Conservation (phyloP, 768 basidiomycete species). For the Calocybe cyanea region DNA sequence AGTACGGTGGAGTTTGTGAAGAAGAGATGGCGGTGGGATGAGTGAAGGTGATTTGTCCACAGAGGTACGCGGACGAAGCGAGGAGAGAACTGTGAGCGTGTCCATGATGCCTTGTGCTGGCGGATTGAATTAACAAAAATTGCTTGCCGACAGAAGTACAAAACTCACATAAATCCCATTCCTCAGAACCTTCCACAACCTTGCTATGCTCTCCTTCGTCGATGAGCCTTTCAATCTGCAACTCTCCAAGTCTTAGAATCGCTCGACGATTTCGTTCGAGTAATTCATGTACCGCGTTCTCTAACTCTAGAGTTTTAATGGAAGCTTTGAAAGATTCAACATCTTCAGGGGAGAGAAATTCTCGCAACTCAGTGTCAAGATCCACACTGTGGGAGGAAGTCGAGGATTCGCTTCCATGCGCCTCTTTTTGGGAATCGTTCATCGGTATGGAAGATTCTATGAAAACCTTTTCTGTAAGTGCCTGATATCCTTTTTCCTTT, state of each 20-base stretch:
- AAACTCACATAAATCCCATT: conserved; percentile 75
- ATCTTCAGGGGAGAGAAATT: conserved; percentile 55
- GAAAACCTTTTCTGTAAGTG: conserved; percentile 22
- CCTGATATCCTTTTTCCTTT: conserved; percentile 24
- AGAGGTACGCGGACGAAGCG: conserved; percentile 62
- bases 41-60: conserved; percentile 52
- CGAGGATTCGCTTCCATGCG: background rate
- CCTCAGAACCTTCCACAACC: conserved; percentile 69
- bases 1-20: conserved; percentile 71
- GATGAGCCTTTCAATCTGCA: conserved; percentile 57
- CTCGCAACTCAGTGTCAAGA: conserved; percentile 42
- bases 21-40: conserved; percentile 56
- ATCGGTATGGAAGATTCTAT: conserved; percentile 9
- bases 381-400: conserved; percentile 19
- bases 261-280: conserved; percentile 64
- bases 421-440: background rate
- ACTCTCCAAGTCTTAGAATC: conserved; percentile 56
- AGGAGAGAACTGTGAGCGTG: conserved; percentile 63
- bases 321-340: conserved; percentile 54
- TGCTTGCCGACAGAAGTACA: conserved; percentile 6
- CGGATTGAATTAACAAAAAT: conserved; percentile 13
- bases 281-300: conserved; percentile 65
- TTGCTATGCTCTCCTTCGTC: conserved; percentile 36
- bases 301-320: conserved; percentile 59
- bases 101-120: conserved; percentile 71